Percentiles rank a stretch among this genome's conserved stretches.
phyloP scores from a whole-genome alignment of 257 asterid species.

The Solanum clarkiae region DNA sequence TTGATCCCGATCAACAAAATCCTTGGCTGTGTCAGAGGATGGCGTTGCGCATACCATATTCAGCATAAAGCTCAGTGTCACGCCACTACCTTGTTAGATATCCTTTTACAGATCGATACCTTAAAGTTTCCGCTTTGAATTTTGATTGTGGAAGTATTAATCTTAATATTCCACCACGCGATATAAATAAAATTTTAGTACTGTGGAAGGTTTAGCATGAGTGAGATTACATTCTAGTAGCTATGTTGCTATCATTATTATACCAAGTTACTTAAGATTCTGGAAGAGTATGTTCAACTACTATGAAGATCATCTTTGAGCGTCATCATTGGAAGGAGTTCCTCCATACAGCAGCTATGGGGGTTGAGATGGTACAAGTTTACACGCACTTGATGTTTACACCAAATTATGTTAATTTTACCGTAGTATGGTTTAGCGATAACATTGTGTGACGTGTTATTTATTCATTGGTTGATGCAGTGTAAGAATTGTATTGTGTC shows the following conservation, averaged over 20 bases:
- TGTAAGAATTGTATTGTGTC: background rate
- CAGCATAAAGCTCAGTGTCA: constrained; percentile 27
- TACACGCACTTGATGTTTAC: background rate
- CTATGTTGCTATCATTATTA: background rate
- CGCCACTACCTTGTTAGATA: background rate
- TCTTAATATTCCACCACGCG: background rate
- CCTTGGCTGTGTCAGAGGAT: constrained; percentile 75
- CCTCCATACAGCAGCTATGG: background rate
- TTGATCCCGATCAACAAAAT: constrained; percentile 63
- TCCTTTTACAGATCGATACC: background rate
- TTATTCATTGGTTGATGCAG: background rate
- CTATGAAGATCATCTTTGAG: background rate
- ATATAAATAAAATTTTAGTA: background rate
- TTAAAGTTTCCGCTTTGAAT: background rate
- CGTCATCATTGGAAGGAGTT: background rate
- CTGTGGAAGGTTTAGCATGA: background rate
- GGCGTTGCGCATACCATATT: constrained; percentile 61
- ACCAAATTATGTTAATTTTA: background rate
- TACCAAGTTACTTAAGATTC: background rate
- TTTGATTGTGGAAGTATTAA: background rate
- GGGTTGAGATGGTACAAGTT: background rate
- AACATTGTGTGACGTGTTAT: background rate
- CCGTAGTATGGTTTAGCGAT: background rate
- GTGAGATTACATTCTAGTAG: background rate
- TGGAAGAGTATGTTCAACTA: background rate